These are phyloP conservation scores for Nicotiana noctiflora DNA, from an alignment of 257 asterid species.

Conservation along the genomic window DNA sequence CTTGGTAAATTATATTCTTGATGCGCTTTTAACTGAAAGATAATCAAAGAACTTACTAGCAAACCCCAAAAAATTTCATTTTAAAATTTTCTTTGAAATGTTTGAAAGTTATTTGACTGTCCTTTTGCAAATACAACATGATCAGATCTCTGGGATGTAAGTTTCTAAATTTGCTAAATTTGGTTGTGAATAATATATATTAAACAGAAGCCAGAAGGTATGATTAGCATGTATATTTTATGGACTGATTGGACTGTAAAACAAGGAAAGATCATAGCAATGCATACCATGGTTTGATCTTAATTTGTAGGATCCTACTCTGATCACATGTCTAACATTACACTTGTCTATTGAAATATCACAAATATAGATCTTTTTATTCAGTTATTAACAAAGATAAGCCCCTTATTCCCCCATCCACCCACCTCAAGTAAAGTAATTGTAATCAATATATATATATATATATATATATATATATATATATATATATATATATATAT, in stretches of 20 bases:
- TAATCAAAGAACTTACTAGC: not conserved
- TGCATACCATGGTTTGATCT: not conserved
- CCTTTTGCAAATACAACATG: not conserved
- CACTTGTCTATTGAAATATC: too few species aligned
- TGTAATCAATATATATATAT: too few species aligned
- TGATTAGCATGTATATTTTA: not conserved
- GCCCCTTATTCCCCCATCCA: too few species aligned
- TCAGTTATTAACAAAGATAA: too few species aligned
- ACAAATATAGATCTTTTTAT: too few species aligned
- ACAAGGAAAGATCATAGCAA: not conserved
- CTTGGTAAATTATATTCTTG: not conserved
- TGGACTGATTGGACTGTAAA: not conserved
- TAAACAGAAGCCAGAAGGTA: not conserved
- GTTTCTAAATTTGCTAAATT: not conserved
- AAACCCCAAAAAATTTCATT: not conserved
- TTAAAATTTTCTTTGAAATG: too few species aligned
- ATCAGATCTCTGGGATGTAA: not conserved
- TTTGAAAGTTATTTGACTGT: not conserved
- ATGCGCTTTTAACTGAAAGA: not conserved
- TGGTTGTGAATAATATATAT: not conserved
- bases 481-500: too few species aligned
- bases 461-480: too few species aligned
- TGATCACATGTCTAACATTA: not conserved
- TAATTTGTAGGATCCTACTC: not conserved
- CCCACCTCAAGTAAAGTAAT: too few species aligned